Evolutionary conservation across 164 flowering plant species (phyloP).

Genomic region (Magnolia officinalis): DNA sequence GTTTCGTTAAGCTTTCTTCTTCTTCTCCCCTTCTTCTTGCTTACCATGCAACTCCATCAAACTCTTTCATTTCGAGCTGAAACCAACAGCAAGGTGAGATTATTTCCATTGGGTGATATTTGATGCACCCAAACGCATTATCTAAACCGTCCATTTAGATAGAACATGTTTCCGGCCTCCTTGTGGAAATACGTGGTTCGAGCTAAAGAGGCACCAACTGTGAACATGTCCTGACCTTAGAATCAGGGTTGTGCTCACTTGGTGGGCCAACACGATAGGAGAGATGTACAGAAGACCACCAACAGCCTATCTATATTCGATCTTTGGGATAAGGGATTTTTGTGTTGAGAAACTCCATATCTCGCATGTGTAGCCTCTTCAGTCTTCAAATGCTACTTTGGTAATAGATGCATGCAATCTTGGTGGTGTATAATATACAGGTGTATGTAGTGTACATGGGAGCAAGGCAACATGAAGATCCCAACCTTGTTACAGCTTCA

Average conservation of each 20-base stretch:
- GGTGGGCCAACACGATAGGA: no score
- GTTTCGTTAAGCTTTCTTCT: background rate
- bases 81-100: background rate
- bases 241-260: no score
- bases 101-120: no score
- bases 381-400: background rate
- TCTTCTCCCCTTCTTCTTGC: background rate
- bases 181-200: no score
- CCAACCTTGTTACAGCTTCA: conserved; percentile 9
- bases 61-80: background rate
- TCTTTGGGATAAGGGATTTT: no score
- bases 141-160: background rate
- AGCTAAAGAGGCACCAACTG: no score
- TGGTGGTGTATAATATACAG: background rate
- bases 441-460: conserved; percentile 40
- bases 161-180: background rate
- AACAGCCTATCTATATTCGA: no score
- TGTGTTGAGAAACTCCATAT: background rate
- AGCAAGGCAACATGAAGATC: conserved; percentile 24
- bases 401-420: background rate
- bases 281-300: no score
- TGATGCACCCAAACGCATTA: no score
- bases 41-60: background rate
- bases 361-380: background rate
- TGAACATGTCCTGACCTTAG: no score